A percentile compares a stretch with the other conserved stretches of the same genome.
These are phyloP conservation scores for Aspergillus sp. DNA, from an alignment of 2,329 filamentous ascomycete genomes.

Conservation along the genomic window DNA sequence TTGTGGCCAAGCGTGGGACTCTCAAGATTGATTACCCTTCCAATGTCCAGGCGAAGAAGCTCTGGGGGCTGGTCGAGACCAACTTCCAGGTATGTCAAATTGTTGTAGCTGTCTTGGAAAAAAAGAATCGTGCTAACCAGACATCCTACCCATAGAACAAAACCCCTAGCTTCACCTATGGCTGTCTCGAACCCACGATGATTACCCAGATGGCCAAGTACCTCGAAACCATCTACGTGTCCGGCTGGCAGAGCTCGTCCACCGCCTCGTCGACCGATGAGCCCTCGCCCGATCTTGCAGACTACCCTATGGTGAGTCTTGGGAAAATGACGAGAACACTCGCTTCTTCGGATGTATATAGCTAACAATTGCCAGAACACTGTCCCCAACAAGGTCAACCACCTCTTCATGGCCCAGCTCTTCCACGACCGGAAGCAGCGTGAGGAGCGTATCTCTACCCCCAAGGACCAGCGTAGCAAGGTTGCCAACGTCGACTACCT, in stretches of 20 bases:
- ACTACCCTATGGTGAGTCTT: constrained; percentile 75
- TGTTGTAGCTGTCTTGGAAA: background rate
- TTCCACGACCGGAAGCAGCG: constrained; percentile 99
- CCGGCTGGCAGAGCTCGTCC: constrained; percentile 96
- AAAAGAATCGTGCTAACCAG: constrained; percentile 7
- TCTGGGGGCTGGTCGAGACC: constrained; percentile 80
- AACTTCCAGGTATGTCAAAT: constrained; percentile 62
- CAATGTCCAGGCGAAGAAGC: constrained; percentile 83
- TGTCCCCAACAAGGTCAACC: constrained; percentile 94
- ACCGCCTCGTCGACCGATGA: constrained; percentile 93
- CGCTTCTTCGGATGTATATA: background rate
- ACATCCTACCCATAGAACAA: constrained; percentile 49
- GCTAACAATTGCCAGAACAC: constrained; percentile 58
- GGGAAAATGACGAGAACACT: background rate
- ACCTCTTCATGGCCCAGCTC: constrained; percentile 95
- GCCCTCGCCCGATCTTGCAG: constrained; percentile 92
- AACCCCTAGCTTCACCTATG: constrained; percentile 89
- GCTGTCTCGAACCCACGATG: constrained; percentile 96
- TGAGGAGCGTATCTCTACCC: constrained; percentile 75
- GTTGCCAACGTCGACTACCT: constrained; percentile 85
- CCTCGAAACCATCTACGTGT: constrained; percentile 96
- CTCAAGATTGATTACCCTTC: constrained; percentile 87
- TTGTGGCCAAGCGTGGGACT: constrained; percentile 88
- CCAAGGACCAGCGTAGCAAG: constrained; percentile 62
- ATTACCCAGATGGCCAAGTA: constrained; percentile 99